Evolutionary conservation across 495 filamentous ascomycete genomes (phyloP), one percentile per base, ranked within the genome.

Genomic region (Hypomontagnella submonticulosa): DNA sequence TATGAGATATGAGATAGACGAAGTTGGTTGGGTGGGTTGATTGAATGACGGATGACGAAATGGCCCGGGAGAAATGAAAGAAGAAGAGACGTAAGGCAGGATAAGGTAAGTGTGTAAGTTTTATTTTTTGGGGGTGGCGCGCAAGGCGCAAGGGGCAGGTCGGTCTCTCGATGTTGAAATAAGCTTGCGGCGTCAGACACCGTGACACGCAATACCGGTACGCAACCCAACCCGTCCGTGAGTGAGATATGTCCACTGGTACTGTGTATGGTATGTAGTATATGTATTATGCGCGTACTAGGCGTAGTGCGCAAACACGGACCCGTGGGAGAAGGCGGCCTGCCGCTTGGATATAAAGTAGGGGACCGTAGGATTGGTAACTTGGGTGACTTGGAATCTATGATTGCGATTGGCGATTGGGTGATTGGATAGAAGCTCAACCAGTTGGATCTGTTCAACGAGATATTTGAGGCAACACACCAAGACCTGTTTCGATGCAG

Each of bases 351-450:
- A 32, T 46, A 54, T 19, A 16, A 15, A 43, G 7, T 16, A 19
- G 62, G 57, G 60, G 61, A 61, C 67, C 63, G 57, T 67, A 56
- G 55, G 53, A 71, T 72, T 67, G 69, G 57, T 50, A 61, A 34
- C 16, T 33, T 47, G n/a, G 13, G 13, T 20, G 11, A 11, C 8
- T 55, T 32, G 46, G 56, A 47, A 58, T 57, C 48, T 62, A 55
- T 63, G 58, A 63, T 62, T 71, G 68, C 57, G 68, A 65, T 67
- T 62, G 51, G 70, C 55, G 61, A 73, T 73, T 69, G 71, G 23
- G 65, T 61, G 61, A 66, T 66, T 66, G 47, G 52, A 52, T 62
- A 44, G 60, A 62, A 63, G 57, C 61, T 66, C 60, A 57, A 65
- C 71, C 71, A 72, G 61, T 70, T 72, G 71, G 40, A 72, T 63